Evolutionary conservation across 176 grass and related monocot species (phyloP).

Genomic region (Triticum monococcum): DNA sequence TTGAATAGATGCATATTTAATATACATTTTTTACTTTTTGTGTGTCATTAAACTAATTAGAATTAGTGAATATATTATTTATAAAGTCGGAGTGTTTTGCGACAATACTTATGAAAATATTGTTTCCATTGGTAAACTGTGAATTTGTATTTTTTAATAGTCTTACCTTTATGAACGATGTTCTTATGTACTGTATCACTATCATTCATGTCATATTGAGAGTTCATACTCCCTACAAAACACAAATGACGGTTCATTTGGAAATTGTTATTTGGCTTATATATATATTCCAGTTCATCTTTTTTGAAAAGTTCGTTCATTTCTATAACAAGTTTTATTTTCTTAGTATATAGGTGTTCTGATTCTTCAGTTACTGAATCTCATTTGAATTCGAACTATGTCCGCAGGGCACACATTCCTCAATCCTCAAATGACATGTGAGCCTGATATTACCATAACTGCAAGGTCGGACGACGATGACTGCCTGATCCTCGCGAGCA

Average conservation of each 20-base stretch:
- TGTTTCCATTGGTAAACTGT: no score
- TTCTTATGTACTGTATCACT: no score
- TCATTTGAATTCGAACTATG: background rate
- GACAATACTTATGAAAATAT: background rate
- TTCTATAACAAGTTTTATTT: background rate
- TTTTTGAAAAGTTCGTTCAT: background rate
- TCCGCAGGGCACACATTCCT: constrained; percentile 56
- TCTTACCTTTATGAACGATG: no score
- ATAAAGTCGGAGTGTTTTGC: background rate
- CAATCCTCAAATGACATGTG: constrained; percentile 64
- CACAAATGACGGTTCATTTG: no score
- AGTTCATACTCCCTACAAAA: no score
- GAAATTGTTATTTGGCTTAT: background rate
- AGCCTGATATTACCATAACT: constrained; percentile 48
- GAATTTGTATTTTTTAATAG: no score
- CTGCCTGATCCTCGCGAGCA: constrained; percentile 66
- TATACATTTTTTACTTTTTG: background rate
- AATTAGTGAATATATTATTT: background rate
- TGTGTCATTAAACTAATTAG: background rate
- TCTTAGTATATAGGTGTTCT: no score
- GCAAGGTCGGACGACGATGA: constrained; percentile 42
- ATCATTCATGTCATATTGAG: no score
- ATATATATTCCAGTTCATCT: background rate
- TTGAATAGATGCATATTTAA: background rate
- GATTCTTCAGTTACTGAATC: background rate